Base-by-base conservation (phyloP, 495 filamentous ascomycete species). In the Aspergillus baeticus region DNA sequence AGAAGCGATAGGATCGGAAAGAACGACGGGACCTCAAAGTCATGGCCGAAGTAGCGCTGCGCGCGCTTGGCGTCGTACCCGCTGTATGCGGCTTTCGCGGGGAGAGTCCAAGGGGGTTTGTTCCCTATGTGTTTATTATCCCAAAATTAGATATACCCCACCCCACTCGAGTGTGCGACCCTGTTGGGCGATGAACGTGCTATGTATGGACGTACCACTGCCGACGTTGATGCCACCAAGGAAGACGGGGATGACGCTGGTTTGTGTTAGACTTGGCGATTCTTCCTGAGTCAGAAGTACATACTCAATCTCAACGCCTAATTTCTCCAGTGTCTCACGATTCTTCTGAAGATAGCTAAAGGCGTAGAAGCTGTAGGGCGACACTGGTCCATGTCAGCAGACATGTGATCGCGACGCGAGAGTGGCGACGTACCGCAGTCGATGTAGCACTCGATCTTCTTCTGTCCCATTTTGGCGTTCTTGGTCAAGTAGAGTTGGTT, bases 191-290 rank as follows among this genome's bases (percentile, higher is more conserved):
- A n/a, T 37, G 39, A 34, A 33, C 0, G 2, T 35, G 33, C 33
- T 18, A 47, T 14, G 4, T 15, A 18, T 10, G n/a, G 43, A 65
- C 70, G 47, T 66, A 87, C 84, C 85, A 35, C 81, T 82, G 20
- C 74, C 81, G 23, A 71, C 78, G 60, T 88, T 91, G 60, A 92
- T 81, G 18, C 81, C 89, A 44, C 86, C 87, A n/a, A 92, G 73
- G 61, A 92, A 85, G 43, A 90, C 70, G 13, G 89, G 89, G 60
- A 85, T 76, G 49, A 85, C 79, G 56, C 86, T 89, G 50, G 23
- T 6, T 14, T 11, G 2, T 8, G 20, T 44, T 17, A 44, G 38
- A 11, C 0, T 3, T 17, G 11, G 14, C n/a, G 36, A 17, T 37
- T 6, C 11, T 22, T 2, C 15, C 13, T 0, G n/a, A 33, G 26